Conservation (phyloP, 148 eudicot genomes). For the Pouteria glomerata region DNA sequence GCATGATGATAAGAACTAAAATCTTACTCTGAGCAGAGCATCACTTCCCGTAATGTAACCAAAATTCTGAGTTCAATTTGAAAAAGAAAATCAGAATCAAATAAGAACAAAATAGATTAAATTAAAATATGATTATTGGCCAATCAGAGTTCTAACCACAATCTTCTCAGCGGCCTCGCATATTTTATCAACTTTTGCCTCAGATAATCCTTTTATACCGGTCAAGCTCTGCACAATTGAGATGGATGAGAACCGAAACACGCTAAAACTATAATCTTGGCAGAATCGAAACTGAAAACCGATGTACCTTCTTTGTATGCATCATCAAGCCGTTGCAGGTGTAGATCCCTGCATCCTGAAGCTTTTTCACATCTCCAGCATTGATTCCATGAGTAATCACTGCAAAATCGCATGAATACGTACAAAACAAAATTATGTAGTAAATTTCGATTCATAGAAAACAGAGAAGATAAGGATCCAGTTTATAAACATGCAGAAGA, state of each 20-base stretch:
- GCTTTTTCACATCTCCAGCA: constrained; percentile 95
- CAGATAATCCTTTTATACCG: constrained; percentile 93
- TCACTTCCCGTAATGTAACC: constrained; percentile 99
- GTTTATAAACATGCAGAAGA: neutral
- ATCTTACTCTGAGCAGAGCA: constrained; percentile 77
- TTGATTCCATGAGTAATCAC: constrained; percentile 90
- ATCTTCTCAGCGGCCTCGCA: constrained; percentile 97
- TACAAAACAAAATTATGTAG: no score
- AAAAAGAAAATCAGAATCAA: neutral
- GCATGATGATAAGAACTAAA: constrained; percentile 5
- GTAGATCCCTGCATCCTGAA: constrained; percentile 91
- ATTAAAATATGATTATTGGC: neutral
- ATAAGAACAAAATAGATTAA: neutral
- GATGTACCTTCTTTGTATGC: constrained; percentile 87
- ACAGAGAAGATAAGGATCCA: neutral
- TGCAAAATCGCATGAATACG: constrained; percentile 5
- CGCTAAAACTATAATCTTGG: neutral
- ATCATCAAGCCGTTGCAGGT: constrained; percentile 97
- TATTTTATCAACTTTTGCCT: constrained; percentile 97
- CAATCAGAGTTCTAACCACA: constrained; percentile 50
- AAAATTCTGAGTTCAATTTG: constrained; percentile 47
- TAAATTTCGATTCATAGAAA: neutral
- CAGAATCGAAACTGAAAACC: neutral
- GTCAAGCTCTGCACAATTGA: constrained; percentile 56
- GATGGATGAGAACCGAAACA: neutral